Evolutionary conservation across 495 filamentous ascomycete genomes (phyloP).

Genomic region (Penicillium cataractarum): DNA sequence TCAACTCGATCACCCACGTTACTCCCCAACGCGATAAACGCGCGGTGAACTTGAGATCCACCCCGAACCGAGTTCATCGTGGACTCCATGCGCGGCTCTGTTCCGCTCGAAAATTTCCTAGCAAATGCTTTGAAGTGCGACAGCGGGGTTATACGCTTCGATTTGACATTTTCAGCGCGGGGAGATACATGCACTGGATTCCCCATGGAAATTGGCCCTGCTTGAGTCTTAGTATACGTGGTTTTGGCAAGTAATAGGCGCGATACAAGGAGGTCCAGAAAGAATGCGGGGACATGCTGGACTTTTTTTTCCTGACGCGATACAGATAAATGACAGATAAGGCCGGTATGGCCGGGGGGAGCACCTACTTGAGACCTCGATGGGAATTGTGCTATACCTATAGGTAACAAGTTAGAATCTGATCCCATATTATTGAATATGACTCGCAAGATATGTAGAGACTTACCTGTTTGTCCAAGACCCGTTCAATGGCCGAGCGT

Average conservation of each 20-base stretch:
- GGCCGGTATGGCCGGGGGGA: constrained; percentile 8
- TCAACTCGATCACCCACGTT: constrained; percentile 86
- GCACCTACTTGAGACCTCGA: constrained; percentile 22
- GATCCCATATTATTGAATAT: constrained; percentile 4
- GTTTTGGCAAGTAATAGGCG: neutral
- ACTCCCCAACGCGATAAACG: constrained; percentile 88
- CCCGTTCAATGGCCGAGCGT: constrained; percentile 13
- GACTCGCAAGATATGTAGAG: constrained; percentile 4
- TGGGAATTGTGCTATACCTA: constrained; percentile 10
- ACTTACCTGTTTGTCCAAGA: constrained; percentile 18
- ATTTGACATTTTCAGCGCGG: constrained; percentile 18
- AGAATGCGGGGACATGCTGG: neutral
- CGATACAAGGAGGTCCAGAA: neutral
- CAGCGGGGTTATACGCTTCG: constrained; percentile 17
- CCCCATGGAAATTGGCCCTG: constrained; percentile 14
- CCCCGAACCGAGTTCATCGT: constrained; percentile 29
- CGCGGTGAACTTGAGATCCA: constrained; percentile 48
- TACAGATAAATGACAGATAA: constrained; percentile 27
- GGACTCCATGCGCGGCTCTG: constrained; percentile 20
- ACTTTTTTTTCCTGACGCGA: constrained; percentile 16
- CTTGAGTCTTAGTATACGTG: constrained; percentile 8
- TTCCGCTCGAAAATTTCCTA: constrained; percentile 33
- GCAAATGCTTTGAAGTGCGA: constrained; percentile 16
- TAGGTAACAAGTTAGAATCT: neutral
- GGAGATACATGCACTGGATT: constrained; percentile 14